These are phyloP conservation scores for Fraxinus anomala DNA, from an alignment of 257 asterid species.

Conservation along the genomic window DNA sequence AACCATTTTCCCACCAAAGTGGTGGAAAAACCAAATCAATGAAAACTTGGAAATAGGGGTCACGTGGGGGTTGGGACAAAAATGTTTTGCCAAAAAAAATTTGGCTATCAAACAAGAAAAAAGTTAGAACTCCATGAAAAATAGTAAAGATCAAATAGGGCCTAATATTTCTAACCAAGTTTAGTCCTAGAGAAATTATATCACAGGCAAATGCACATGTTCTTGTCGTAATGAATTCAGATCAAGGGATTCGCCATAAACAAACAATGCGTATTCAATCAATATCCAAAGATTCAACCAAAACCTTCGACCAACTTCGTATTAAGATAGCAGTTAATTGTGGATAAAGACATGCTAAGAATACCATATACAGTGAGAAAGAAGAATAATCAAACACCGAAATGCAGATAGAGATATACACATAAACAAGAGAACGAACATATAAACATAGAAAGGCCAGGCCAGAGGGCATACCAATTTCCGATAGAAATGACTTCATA, in stretches of 20 bases:
- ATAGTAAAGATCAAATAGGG: too few relatives aligned
- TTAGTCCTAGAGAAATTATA: neutral
- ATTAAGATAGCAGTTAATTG: neutral
- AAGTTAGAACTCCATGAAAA: too few relatives aligned
- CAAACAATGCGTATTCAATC: neutral
- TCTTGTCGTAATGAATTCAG: neutral
- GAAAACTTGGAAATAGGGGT: too few relatives aligned
- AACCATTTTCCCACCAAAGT: too few relatives aligned
- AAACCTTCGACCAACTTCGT: neutral
- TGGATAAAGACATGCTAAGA: neutral
- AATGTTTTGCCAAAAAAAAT: too few relatives aligned
- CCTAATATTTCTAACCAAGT: too few relatives aligned
- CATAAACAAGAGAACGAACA: neutral
- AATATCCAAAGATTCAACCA: neutral
- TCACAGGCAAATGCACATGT: neutral
- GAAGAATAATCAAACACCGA: neutral
- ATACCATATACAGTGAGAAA: neutral
- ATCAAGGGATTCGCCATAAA: neutral
- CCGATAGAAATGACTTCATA: constrained; percentile 18
- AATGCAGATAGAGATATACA: neutral
- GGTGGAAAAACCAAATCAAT: too few relatives aligned
- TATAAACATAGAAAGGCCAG: neutral
- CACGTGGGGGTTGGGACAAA: too few relatives aligned
- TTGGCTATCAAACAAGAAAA: too few relatives aligned
- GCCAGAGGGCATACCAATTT: constrained; percentile 29